Conservation (phyloP, 352 stramenopile species). For the Pythium volutum region DNA sequence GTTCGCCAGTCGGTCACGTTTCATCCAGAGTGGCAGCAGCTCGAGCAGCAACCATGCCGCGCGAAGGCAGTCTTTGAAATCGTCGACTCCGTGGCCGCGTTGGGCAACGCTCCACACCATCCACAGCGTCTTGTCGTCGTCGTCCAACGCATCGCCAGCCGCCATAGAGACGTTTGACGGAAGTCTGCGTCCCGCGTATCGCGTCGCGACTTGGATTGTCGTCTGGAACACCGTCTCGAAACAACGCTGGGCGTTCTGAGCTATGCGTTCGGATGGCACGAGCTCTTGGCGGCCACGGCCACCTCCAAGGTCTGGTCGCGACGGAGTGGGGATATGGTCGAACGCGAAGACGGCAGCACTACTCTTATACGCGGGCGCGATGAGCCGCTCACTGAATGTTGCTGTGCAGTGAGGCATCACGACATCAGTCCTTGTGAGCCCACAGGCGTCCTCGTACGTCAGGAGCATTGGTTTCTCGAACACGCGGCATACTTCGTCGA, state of each 20-base stretch:
- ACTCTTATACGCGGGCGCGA: not conserved
- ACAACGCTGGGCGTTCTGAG: not conserved
- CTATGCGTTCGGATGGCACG: not conserved
- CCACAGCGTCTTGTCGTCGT: slow-evolving; percentile 15
- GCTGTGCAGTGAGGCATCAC: slow-evolving; percentile 17
- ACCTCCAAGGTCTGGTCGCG: not conserved
- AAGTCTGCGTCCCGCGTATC: not conserved
- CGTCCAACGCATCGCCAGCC: not conserved
- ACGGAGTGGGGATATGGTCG: slow-evolving; percentile 13
- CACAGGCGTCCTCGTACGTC: slow-evolving; percentile 6
- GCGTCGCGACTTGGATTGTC: not conserved
- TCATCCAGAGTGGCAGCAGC: slow-evolving; percentile 22
- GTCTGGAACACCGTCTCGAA: slow-evolving; percentile 20
- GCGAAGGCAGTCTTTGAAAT: slow-evolving; percentile 20
- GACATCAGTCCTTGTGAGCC: not conserved
- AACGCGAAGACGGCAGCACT: slow-evolving; percentile 4
- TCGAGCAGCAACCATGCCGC: slow-evolving; percentile 21
- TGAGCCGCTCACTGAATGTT: slow-evolving; percentile 12
- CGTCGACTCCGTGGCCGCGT: slow-evolving; percentile 10
- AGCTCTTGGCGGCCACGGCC: not conserved
- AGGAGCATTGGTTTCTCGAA: slow-evolving; percentile 17
- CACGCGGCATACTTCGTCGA: slow-evolving; percentile 8
- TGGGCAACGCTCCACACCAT: slow-evolving; percentile 20
- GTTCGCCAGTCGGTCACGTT: not conserved
- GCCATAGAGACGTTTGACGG: not conserved